Base-by-base conservation (phyloP, 306 rosid species). In the Lagenaria siceraria region DNA sequence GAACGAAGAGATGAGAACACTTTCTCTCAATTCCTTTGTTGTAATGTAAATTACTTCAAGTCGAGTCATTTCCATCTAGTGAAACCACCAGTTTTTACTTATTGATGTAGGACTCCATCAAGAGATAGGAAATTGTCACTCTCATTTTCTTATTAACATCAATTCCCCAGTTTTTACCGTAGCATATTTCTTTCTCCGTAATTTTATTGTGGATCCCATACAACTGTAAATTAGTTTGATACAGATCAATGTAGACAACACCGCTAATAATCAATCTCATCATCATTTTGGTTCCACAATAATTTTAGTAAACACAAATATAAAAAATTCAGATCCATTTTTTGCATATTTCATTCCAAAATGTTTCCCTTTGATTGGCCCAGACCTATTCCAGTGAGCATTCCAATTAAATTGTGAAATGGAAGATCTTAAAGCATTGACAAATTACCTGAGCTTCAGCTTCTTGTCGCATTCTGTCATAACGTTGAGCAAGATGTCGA, bases 401-500 rank as follows among this genome's bases (percentile, higher is more conserved):
- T 61, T 61, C 10, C 21, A 31, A 62, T 62, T 63, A 42, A 22
- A 10, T 40, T 21, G 9, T 21, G n/a, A 22, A 43, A 69, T 13
- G 35, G 55, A 42, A 8, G 40, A 46, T 24, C n/a, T 70, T 48
- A 46, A 70, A 25, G 19, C 15, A 24, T 48, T 46, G 76, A 70
- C 17, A 58, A 43, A 46, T 70, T 87, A 92, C 97, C 97, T 92
- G 98, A 35, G 96, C 98, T 84, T 94, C 98, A 76, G 93, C 96
- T 85, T 94, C 98, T 85, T 94, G 98, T 46, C 95, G 87, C 95
- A 92, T 85, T 90, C 98, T 85, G 75, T 91, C 97, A 78, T 94
- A 94, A 77, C 97, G 91, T 78, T 94, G 98, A 84, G 98, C 95
- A 79, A 94, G 97, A 90, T 92, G 96, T 71, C 98, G 87, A 68